phyloP scores from a whole-genome alignment of 2,329 filamentous ascomycete species.

The Microcyclosporella mali region DNA sequence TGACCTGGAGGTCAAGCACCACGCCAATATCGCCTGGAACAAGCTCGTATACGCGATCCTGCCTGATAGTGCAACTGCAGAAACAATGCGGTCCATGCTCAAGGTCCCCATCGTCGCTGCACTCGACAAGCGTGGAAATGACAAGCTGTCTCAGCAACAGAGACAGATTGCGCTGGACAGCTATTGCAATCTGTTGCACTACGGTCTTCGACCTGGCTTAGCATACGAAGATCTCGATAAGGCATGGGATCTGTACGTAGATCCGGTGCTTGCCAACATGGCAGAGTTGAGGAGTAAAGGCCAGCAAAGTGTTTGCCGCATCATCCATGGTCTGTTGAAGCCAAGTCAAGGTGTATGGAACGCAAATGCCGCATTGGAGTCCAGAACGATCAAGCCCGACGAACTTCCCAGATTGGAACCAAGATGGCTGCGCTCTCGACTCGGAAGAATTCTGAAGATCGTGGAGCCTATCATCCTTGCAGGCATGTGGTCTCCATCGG shows the following conservation, averaged over 20 bases:
- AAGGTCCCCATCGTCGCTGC: conserved; percentile 63
- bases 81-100: conserved; percentile 56
- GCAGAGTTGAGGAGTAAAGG: conserved; percentile 45
- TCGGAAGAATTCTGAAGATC: conserved; percentile 57
- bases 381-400: conserved; percentile 49
- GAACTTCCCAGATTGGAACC: conserved; percentile 79
- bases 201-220: conserved; percentile 66
- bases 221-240: conserved; percentile 61
- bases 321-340: conserved; percentile 69
- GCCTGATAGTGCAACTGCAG: conserved; percentile 53
- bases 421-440: conserved; percentile 77
- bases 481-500: conserved; percentile 38
- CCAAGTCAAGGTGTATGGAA: conserved; percentile 62
- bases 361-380: conserved; percentile 60
- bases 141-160: conserved; percentile 41
- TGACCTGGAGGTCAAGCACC: conserved; percentile 62
- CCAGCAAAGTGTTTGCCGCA: conserved; percentile 57
- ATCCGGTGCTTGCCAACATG: conserved; percentile 55
- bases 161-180: conserved; percentile 61
- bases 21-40: conserved; percentile 82
- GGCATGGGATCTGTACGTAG: conserved; percentile 73
- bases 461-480: conserved; percentile 50
- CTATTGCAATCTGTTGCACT: conserved; percentile 77
- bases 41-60: conserved; percentile 71
- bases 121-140: conserved; percentile 57